Evolutionary conservation across 768 basidiomycete species (phyloP).

Genomic region (Galerina sulciceps): DNA sequence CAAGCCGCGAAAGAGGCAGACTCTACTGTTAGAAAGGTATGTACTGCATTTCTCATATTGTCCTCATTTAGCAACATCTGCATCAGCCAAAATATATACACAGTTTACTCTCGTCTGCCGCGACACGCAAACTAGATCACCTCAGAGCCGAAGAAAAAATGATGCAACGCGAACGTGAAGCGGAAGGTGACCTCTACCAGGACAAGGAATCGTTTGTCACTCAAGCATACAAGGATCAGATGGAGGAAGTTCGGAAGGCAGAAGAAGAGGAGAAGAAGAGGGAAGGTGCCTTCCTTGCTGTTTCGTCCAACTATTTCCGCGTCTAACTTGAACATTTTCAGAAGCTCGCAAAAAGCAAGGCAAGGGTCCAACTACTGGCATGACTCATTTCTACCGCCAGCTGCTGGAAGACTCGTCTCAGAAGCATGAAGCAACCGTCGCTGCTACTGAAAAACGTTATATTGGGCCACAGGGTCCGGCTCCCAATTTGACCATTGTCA

Average conservation of each 20-base stretch:
- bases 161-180: constrained; percentile 90
- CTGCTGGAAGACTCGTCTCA: constrained; percentile 80
- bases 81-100: constrained; percentile 91
- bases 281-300: constrained; percentile 66
- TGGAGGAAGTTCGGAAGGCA: constrained; percentile 87
- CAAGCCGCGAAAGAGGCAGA: constrained; percentile 81
- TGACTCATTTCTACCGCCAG: constrained; percentile 84
- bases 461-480: constrained; percentile 67
- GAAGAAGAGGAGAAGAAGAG: constrained; percentile 91
- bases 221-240: constrained; percentile 95
- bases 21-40: constrained; percentile 76
- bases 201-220: constrained; percentile 99
- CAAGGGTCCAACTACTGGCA: constrained; percentile 58
- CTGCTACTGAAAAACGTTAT: constrained; percentile 66
- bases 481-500: constrained; percentile 76
- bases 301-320: background rate
- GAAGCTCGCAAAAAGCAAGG: constrained; percentile 67
- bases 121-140: constrained; percentile 87
- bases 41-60: constrained; percentile 17
- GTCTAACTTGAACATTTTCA: constrained; percentile 25
- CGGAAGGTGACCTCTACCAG: constrained; percentile 90
- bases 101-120: constrained; percentile 76
- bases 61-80: background rate
- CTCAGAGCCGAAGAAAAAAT: constrained; percentile 97
- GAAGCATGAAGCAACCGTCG: constrained; percentile 86